Base-by-base conservation (phyloP, 768 basidiomycete genomes). In the Auricularia sp. region DNA sequence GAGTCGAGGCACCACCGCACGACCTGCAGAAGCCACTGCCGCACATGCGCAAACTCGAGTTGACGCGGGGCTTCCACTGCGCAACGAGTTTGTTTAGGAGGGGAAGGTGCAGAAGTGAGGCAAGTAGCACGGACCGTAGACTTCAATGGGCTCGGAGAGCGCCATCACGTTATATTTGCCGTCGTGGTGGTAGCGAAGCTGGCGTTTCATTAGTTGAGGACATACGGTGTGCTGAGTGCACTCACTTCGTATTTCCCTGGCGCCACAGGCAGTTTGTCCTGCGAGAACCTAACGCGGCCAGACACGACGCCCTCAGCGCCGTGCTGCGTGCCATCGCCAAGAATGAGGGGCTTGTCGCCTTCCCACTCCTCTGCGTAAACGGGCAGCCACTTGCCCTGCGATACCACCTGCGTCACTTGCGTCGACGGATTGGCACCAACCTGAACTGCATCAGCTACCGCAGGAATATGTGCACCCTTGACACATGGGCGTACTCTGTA, bases 91-190 rank as follows among this genome's bases (percentile, higher is more conserved):
- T 29, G 65, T 65, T 67, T 62, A 69, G 37, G 1, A 29, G 1
- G 24, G 24, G 24, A 1, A 29, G 24, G 24, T 29, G 1, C 24
- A 2, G 24, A 1, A 62, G 35, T 18, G 0, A 21, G n/a, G 3
- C 44, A 34, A 64, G 13, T 10, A 3, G 29, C 24, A 77, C 89
- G 65, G 67, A 94, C 96, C 90, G 67, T 86, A 92, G 37, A 99
- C 87, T 72, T 97, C 93, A 65, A 98, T 78, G 7, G 94, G 92
- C 1, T 88, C 90, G 61, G 90, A 86, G 63, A 89, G 71, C 63
- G 86, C 84, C 84, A 98, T 89, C 64, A 98, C 97, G 74, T 94
- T 97, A 76, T 99, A 91, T 74, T 95, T 98, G 61, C 94, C 94
- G 74, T 97, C 93, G 71, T 98, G 95, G 71, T 99, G 97, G 73